Evolutionary conservation across 495 filamentous ascomycete species (phyloP), one percentile per base, ranked within the genome.

Genomic region (Lophiostoma macrostomum): DNA sequence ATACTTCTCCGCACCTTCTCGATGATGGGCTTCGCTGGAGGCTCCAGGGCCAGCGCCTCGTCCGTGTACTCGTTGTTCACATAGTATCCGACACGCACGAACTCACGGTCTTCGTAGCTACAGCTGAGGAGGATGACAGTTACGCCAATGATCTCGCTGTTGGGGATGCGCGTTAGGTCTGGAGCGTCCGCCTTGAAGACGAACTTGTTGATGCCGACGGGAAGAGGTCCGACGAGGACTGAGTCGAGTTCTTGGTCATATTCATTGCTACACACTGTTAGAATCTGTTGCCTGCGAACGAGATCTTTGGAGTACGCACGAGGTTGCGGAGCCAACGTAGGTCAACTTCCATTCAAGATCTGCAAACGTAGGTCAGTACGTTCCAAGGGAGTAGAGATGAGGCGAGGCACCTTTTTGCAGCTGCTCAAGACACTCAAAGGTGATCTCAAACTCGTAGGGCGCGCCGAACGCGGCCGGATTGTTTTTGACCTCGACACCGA

Each of bases 311-410:
- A 40, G 37, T 27, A 75, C 84, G 73, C 80, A 95, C 84, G 90
- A 96, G 52, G 90, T 95, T 34, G 93, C 93, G 61, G 93, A 98
- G 61, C 93, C 93, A 66, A 98, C 93, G 65, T 98, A 98, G 67
- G 90, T 97, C 63, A 98, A 76, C 71, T 97, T 97, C 91, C 93
- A 98, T 74, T 98, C 93, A 57, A 98, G 81, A 76, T 98, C 93
- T 96, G 59, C n/a, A 14, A 10, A 16, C 18, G 27, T 28, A 14
- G 20, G 56, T 65, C 34, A 67, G 64, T 18, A 27, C 29, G 54
- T 43, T 60, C 38, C 4, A 4, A 19, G 36, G 25, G 18, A 1
- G 23, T 3, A 1, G 10, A 16, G 8, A 13, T 2, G 28, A 35
- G 51, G 5, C 46, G 30, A 56, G 65, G 46, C 67, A 91, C 91